A percentile compares a stretch with the other conserved stretches of the same genome.
Conservation (phyloP, 371 early-diverging fungal species). For the Mortierella sp. region DNA sequence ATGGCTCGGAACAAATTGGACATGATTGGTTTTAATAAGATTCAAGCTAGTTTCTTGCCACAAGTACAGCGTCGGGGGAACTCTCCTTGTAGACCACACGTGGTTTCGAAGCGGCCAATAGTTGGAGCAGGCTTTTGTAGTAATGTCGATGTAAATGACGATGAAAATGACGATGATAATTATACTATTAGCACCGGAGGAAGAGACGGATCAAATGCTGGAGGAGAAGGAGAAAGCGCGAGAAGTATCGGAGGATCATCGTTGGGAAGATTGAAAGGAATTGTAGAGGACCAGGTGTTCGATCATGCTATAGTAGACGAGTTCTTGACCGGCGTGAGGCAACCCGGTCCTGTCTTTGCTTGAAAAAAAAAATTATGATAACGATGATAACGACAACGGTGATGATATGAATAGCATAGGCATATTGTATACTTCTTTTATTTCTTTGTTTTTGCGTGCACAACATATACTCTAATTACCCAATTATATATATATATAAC, state of each 20-base stretch:
- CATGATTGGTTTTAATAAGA: constrained; percentile 12
- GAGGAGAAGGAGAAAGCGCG: background rate
- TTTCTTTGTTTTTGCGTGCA: no score
- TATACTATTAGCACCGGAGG: no score
- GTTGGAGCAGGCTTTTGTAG: background rate
- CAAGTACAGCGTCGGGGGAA: constrained; percentile 17
- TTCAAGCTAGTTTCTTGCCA: constrained; percentile 29
- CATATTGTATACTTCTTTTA: no score
- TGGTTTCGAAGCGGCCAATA: background rate
- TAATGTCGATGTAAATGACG: no score
- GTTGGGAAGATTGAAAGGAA: background rate
- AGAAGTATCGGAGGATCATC: background rate
- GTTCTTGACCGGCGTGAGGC: constrained; percentile 4
- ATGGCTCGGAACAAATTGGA: constrained; percentile 9
- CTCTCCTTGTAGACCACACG: constrained; percentile 13
- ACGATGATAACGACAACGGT: no score
- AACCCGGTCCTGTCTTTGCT: no score
- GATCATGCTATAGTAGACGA: constrained; percentile 23
- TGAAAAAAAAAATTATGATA: no score
- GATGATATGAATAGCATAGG: no score
- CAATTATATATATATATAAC: no score
- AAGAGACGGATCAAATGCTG: no score
- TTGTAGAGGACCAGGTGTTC: background rate
- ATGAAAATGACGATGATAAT: no score
- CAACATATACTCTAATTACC: no score